Percentiles rank a stretch among this genome's conserved stretches.
These are phyloP conservation scores for Colletotrichum ledebouriae DNA, from an alignment of 2,329 filamentous ascomycete species.

Conservation along the genomic window DNA sequence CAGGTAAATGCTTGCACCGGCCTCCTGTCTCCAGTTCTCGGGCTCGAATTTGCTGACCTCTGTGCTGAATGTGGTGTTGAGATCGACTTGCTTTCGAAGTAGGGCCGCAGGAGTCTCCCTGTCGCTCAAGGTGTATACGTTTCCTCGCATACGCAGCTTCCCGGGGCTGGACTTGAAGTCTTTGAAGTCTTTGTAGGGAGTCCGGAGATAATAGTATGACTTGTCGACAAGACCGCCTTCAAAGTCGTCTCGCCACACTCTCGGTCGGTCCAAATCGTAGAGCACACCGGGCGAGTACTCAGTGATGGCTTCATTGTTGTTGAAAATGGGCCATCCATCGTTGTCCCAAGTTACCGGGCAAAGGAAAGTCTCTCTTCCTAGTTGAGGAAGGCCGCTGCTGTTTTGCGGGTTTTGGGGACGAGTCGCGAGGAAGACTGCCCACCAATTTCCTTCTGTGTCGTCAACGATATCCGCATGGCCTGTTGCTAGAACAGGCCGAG, in stretches of 20 bases:
- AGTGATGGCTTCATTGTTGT: constrained; percentile 29
- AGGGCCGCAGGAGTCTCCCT: constrained; percentile 40
- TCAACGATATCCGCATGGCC: constrained; percentile 42
- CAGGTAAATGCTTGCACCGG: constrained; percentile 39
- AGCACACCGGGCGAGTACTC: constrained; percentile 36
- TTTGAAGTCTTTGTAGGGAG: constrained; percentile 41
- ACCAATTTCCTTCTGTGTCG: constrained; percentile 37
- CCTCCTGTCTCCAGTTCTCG: constrained; percentile 33
- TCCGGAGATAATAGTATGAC: constrained; percentile 40
- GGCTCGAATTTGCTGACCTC: constrained; percentile 36
- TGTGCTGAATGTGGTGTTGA: constrained; percentile 43
- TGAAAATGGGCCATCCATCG: constrained; percentile 42
- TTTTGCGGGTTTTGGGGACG: constrained; percentile 40
- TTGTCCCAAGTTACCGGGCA: constrained; percentile 40
- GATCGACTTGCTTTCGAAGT: constrained; percentile 40
- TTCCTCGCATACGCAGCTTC: constrained; percentile 37
- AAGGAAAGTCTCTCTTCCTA: constrained; percentile 41
- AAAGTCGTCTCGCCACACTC: constrained; percentile 41
- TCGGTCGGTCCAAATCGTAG: constrained; percentile 38
- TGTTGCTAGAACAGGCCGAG: constrained; percentile 39
- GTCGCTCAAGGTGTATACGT: constrained; percentile 39
- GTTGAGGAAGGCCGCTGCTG: constrained; percentile 33
- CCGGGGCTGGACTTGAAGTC: constrained; percentile 38
- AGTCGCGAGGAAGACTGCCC: constrained; percentile 42
- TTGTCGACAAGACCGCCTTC: constrained; percentile 37